phyloP scores from a whole-genome alignment of 371 early-diverging fungal genomes.

The Zychaea mexicana region DNA sequence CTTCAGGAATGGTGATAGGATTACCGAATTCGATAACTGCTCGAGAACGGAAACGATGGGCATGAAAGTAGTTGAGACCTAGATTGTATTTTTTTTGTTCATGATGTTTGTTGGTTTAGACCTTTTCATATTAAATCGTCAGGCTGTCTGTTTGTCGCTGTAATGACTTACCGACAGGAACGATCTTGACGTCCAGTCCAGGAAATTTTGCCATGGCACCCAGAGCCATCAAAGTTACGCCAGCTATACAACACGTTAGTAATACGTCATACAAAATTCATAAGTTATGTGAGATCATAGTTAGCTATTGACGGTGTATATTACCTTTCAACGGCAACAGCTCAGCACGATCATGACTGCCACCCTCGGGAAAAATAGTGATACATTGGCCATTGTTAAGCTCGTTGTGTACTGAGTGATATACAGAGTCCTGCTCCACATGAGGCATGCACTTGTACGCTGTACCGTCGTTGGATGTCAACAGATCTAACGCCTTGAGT shows the following conservation, averaged over 20 bases:
- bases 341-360: conserved; percentile 91
- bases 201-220: conserved; percentile 86
- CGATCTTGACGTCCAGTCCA: conserved; percentile 81
- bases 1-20: conserved; percentile 72
- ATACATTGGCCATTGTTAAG: conserved; percentile 79
- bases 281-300: no score
- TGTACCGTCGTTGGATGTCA: conserved; percentile 59
- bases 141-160: neutral
- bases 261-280: neutral
- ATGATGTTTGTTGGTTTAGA: neutral
- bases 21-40: conserved; percentile 94
- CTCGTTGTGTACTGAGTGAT: conserved; percentile 73
- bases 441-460: conserved; percentile 77
- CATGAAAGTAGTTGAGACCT: conserved; percentile 91
- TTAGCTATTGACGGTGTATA: neutral
- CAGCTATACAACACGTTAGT: no score
- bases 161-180: conserved; percentile 68
- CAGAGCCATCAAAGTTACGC: conserved; percentile 86
- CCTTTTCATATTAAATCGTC: neutral
- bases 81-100: neutral
- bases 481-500: conserved; percentile 51
- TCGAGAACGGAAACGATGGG: conserved; percentile 90
- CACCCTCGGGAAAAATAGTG: conserved; percentile 96
- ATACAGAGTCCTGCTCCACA: conserved; percentile 84
- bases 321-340: conserved; percentile 90